These are phyloP conservation scores for Zymoseptoria tritici DNA, from an alignment of 2,329 filamentous ascomycete genomes.

Conservation along the genomic window DNA sequence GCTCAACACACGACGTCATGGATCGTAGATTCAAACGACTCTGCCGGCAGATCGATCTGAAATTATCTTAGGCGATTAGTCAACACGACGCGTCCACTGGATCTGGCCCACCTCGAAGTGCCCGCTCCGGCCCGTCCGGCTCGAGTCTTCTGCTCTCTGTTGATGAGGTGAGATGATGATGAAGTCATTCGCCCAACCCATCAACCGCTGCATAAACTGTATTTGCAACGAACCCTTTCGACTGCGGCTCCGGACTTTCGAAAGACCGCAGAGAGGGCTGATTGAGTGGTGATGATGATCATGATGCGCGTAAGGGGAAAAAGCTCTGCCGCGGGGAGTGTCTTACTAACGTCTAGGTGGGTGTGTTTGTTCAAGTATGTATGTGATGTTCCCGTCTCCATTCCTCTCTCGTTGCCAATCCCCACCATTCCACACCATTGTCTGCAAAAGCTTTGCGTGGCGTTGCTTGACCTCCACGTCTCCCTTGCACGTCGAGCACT, in stretches of 20 bases:
- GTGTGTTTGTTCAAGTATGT: neutral
- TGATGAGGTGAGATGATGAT: neutral
- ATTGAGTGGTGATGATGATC: neutral
- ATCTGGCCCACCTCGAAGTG: neutral
- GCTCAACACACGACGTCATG: neutral
- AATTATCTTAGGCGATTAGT: neutral
- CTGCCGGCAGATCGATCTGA: neutral
- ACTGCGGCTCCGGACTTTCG: neutral
- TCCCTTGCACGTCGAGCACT: neutral
- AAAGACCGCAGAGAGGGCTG: neutral
- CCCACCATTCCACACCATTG: neutral
- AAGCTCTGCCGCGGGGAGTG: neutral
- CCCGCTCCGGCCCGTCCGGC: too few relatives aligned
- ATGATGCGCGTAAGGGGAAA: neutral
- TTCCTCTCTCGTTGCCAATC: neutral
- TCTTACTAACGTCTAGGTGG: neutral
- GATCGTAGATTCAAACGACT: neutral
- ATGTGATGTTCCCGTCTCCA: neutral
- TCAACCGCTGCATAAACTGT: neutral
- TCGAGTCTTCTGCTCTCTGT: neutral
- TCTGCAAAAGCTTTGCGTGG: neutral
- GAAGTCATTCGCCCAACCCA: neutral
- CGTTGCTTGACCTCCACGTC: neutral
- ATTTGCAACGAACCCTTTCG: neutral
- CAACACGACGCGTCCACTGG: neutral